Percentiles rank a stretch among this genome's conserved stretches.
Evolutionary conservation across 768 basidiomycete genomes (phyloP).

Genomic region (Cubamyces lactineus): DNA sequence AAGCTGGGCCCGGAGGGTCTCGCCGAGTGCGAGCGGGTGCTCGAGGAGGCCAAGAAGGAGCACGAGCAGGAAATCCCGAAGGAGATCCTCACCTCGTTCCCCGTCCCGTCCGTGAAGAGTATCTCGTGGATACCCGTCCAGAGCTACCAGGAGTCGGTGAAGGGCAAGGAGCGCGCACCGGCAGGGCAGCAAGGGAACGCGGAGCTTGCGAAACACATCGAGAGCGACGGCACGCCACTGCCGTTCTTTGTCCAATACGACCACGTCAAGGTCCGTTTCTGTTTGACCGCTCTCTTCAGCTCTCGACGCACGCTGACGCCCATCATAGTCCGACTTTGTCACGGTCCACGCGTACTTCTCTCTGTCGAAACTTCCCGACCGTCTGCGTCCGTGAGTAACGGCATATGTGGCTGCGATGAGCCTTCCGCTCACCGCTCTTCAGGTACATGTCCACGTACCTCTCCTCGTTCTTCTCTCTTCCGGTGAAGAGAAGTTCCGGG

Average conservation of each 20-base stretch:
- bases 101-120: constrained; percentile 86
- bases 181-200: constrained; percentile 37
- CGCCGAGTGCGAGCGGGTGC: constrained; percentile 60
- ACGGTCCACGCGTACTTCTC: constrained; percentile 81
- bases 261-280: constrained; percentile 73
- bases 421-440: constrained; percentile 2
- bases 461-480: constrained; percentile 86
- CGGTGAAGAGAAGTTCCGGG: constrained; percentile 72
- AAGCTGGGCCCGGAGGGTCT: constrained; percentile 82
- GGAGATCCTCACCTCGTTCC: constrained; percentile 81
- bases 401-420: not conserved
- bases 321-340: constrained; percentile 81
- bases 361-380: constrained; percentile 67
- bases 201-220: constrained; percentile 63
- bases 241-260: constrained; percentile 95
- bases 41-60: constrained; percentile 85
- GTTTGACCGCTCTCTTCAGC: not conserved
- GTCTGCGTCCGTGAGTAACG: constrained; percentile 70
- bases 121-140: constrained; percentile 91
- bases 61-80: constrained; percentile 83
- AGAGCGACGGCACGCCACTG: constrained; percentile 64
- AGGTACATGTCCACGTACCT: constrained; percentile 83
- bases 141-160: constrained; percentile 64
- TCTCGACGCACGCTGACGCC: not conserved
- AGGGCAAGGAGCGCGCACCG: constrained; percentile 42